phyloP scores from a whole-genome alignment of 1,139 yeast genomes.

The Taiozyma sp. region DNA sequence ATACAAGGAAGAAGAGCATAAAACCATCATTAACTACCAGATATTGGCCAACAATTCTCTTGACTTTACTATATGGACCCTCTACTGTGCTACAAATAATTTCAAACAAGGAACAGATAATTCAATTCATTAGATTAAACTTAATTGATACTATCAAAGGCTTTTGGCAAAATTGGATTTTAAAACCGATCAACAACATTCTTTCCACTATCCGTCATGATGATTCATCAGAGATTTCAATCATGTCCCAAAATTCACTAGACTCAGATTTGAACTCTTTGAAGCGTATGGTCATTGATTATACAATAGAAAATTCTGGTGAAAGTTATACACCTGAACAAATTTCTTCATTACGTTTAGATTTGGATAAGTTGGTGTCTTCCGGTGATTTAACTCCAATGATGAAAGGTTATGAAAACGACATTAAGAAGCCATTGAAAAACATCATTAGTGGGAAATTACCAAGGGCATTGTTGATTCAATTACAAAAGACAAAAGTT shows the following conservation, averaged over 20 bases:
- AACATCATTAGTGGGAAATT: slow-evolving; percentile 65
- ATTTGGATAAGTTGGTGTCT: slow-evolving; percentile 37
- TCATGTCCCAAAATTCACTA: slow-evolving; percentile 76
- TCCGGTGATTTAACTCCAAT: slow-evolving; percentile 77
- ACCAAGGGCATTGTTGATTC: slow-evolving; percentile 75
- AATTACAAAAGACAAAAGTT: slow-evolving; percentile 90
- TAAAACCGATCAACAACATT: slow-evolving; percentile 72
- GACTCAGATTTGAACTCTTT: slow-evolving; percentile 75
- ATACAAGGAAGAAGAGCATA: neutral
- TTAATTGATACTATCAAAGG: slow-evolving; percentile 61
- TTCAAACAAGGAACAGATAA: slow-evolving; percentile 47
- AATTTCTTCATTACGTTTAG: slow-evolving; percentile 13
- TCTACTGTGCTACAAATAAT: slow-evolving; percentile 38
- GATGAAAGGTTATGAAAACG: slow-evolving; percentile 75
- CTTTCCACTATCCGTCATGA: slow-evolving; percentile 81
- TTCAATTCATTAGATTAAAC: slow-evolving; percentile 52
- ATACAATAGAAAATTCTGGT: slow-evolving; percentile 42
- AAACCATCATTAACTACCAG: slow-evolving; percentile 50
- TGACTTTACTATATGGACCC: slow-evolving; percentile 47
- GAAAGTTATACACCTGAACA: slow-evolving; percentile 24
- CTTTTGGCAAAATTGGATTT: slow-evolving; percentile 77
- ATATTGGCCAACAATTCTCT: slow-evolving; percentile 60
- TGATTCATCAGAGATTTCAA: slow-evolving; percentile 56
- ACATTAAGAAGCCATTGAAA: slow-evolving; percentile 64
- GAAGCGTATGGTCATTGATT: slow-evolving; percentile 84